Percentiles rank a stretch among this genome's conserved stretches.
Evolutionary conservation across 179 eudicot genomes (phyloP).

Genomic region (Spinacia oleracea): DNA sequence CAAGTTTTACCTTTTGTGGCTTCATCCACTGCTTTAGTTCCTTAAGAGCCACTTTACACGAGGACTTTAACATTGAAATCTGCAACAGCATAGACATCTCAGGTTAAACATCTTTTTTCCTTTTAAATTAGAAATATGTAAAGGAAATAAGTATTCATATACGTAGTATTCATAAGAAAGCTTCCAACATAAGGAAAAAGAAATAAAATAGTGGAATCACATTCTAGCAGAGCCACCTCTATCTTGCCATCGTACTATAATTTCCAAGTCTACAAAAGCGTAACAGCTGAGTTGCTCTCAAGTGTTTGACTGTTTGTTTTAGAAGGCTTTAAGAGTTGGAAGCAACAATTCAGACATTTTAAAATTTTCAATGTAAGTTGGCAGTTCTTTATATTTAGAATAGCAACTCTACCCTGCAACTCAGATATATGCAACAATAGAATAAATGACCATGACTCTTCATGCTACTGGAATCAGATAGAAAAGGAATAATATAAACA

Average conservation of each 20-base stretch:
- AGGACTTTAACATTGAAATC: constrained; percentile 43
- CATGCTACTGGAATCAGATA: too few species aligned
- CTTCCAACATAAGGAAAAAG: constrained; percentile 2
- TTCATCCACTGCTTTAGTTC: constrained; percentile 70
- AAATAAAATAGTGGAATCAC: background rate
- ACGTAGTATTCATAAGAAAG: too few species aligned
- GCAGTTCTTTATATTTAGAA: background rate
- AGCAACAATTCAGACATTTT: background rate
- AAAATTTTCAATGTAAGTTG: background rate
- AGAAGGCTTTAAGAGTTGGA: background rate
- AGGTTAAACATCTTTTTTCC: background rate
- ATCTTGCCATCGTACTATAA: background rate
- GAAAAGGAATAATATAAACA: too few species aligned
- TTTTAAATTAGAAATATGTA: background rate
- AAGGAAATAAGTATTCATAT: background rate
- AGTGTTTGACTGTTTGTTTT: too few species aligned
- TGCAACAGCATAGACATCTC: constrained; percentile 29
- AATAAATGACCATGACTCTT: background rate
- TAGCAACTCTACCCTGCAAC: background rate
- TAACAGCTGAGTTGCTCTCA: background rate
- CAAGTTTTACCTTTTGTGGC: constrained; percentile 57
- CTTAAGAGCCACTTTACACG: constrained; percentile 59
- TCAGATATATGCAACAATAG: background rate
- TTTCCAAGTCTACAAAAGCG: background rate
- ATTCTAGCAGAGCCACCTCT: background rate